Evolutionary conservation across 805 yeast genomes (phyloP).

Genomic region (Metschnikowia henanensis): DNA sequence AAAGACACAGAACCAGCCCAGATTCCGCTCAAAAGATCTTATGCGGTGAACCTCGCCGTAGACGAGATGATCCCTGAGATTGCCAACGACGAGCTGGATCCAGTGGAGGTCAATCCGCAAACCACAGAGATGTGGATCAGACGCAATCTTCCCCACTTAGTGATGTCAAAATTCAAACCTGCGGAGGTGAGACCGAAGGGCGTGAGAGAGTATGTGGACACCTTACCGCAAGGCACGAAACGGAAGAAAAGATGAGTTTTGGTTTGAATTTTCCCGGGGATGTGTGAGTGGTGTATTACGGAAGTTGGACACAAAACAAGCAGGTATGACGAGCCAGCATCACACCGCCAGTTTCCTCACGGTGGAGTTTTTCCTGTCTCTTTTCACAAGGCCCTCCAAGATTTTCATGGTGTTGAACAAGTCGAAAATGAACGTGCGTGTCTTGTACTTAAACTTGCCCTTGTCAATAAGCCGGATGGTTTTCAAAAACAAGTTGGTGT

Average conservation of each 20-base stretch:
- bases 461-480: conserved; percentile 51
- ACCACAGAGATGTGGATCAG: conserved; percentile 39
- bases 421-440: conserved; percentile 65
- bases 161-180: conserved; percentile 36
- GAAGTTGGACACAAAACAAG: too few relatives aligned
- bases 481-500: conserved; percentile 52
- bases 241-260: conserved; percentile 3
- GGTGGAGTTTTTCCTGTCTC: conserved; percentile 36
- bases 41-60: conserved; percentile 28
- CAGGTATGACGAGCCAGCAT: too few relatives aligned
- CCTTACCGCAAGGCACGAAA: conserved; percentile 1
- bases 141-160: conserved; percentile 35
- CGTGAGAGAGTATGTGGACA: conserved; percentile 20
- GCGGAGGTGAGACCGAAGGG: conserved; percentile 25
- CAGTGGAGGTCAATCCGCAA: conserved; percentile 40
- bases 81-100: conserved; percentile 35
- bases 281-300: too few relatives aligned
- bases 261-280: too few relatives aligned
- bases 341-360: conserved; percentile 1
- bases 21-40: conserved; percentile 19
- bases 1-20: conserved; percentile 9
- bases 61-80: conserved; percentile 39
- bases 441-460: conserved; percentile 61
- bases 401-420: conserved; percentile 49
- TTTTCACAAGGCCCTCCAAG: conserved; percentile 50